phyloP scores from a whole-genome alignment of 1,139 yeast genomes.

The Casaregolazyma suthepensis region DNA sequence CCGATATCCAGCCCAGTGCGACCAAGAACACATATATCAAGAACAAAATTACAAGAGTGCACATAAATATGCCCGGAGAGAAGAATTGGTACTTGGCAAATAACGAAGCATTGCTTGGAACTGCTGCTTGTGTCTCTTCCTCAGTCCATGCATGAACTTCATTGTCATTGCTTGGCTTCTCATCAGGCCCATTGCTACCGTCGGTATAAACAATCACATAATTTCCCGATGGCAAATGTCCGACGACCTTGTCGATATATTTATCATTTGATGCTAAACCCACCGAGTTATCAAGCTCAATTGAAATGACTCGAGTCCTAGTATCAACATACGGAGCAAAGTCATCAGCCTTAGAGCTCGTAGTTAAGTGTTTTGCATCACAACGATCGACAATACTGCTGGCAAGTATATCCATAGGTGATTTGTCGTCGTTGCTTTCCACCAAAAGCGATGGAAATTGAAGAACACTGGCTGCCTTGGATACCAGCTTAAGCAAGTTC shows the following conservation, averaged over 20 bases:
- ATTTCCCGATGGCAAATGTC: constrained; percentile 5
- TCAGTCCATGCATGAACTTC: not conserved
- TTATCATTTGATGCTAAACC: constrained; percentile 4
- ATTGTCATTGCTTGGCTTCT: not conserved
- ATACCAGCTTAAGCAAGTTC: constrained; percentile 4
- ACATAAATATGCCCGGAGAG: constrained; percentile 65
- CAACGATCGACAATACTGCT: constrained; percentile 25
- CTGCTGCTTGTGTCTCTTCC: not conserved
- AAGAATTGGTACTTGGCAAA: constrained; percentile 47
- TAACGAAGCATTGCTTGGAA: constrained; percentile 23
- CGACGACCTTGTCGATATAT: constrained; percentile 2
- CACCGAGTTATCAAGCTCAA: constrained; percentile 22
- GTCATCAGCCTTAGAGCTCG: constrained; percentile 23
- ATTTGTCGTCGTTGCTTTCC: constrained; percentile 2
- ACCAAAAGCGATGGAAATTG: constrained; percentile 1
- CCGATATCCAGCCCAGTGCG: constrained; percentile 56
- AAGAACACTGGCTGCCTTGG: not conserved
- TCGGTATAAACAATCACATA: constrained; percentile 6
- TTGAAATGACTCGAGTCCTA: constrained; percentile 27
- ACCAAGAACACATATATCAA: constrained; percentile 46
- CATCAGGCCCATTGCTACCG: not conserved
- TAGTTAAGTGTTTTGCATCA: constrained; percentile 25
- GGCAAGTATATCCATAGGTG: constrained; percentile 15
- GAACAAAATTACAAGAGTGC: constrained; percentile 50
- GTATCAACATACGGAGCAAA: constrained; percentile 28